phyloP scores from a whole-genome alignment of 768 basidiomycete species.

The Lactarius deliciosus region DNA sequence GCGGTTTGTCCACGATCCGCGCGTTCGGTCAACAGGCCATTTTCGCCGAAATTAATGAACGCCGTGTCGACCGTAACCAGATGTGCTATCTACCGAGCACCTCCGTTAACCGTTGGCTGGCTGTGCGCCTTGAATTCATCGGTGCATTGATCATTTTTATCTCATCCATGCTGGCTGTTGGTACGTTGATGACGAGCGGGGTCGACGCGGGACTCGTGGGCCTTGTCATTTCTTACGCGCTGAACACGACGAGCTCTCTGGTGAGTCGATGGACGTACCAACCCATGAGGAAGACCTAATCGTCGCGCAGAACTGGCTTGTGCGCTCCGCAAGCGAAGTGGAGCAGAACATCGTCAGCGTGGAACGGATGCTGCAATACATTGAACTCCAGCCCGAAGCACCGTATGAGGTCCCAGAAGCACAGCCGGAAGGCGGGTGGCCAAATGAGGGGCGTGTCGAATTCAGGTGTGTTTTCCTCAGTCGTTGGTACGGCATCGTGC shows the following conservation, averaged over 20 bases:
- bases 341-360: slow-evolving; percentile 91
- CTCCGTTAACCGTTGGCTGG: slow-evolving; percentile 80
- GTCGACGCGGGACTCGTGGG: slow-evolving; percentile 90
- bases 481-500: not conserved
- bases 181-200: slow-evolving; percentile 68
- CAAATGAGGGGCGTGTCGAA: slow-evolving; percentile 65
- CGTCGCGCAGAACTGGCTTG: slow-evolving; percentile 69
- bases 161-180: slow-evolving; percentile 63
- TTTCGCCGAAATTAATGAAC: slow-evolving; percentile 68
- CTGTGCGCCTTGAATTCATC: slow-evolving; percentile 79
- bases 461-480: slow-evolving; percentile 54
- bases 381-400: slow-evolving; percentile 70
- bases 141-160: slow-evolving; percentile 78
- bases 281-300: not conserved
- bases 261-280: slow-evolving; percentile 42
- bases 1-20: slow-evolving; percentile 79
- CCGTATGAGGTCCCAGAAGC: slow-evolving; percentile 63
- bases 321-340: slow-evolving; percentile 80
- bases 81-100: slow-evolving; percentile 63
- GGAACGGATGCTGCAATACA: slow-evolving; percentile 84
- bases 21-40: slow-evolving; percentile 70
- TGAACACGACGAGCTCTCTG: slow-evolving; percentile 80
- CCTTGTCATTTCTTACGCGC: slow-evolving; percentile 78
- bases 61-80: slow-evolving; percentile 82
- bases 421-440: slow-evolving; percentile 65